Conservation (phyloP, 1,284 basidiomycete genomes). For the Dichomitus squalens region DNA sequence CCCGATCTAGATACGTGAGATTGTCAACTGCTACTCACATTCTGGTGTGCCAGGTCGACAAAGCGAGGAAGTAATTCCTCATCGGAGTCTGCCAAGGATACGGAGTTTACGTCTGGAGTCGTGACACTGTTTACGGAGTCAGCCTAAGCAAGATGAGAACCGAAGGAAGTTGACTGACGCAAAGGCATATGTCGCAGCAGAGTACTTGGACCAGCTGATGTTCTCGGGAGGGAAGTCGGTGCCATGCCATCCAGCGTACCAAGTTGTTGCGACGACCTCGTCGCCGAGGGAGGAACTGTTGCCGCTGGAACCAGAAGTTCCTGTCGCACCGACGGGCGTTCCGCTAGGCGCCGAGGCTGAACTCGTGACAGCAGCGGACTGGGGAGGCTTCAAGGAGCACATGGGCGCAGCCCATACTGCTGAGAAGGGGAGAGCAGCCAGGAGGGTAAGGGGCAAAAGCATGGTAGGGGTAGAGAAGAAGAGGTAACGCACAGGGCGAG, state of each 20-base stretch:
- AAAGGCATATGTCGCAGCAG: conserved; percentile 56
- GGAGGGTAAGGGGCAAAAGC: conserved; percentile 27
- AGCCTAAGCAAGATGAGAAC: background rate
- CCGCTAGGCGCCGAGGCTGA: conserved; percentile 9
- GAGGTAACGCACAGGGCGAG: conserved; percentile 2
- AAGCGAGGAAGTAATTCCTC: conserved; percentile 49
- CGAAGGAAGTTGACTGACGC: conserved; percentile 44
- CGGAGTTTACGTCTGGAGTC: conserved; percentile 43
- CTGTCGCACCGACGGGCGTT: conserved; percentile 5
- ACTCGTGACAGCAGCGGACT: conserved; percentile 10
- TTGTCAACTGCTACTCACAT: no score
- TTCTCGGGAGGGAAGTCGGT: conserved; percentile 42
- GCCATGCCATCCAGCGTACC: conserved; percentile 61
- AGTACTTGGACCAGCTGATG: conserved; percentile 61
- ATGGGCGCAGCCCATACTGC: conserved; percentile 36
- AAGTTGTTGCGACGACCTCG: conserved; percentile 48
- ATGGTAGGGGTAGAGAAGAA: conserved; percentile 19
- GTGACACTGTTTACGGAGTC: conserved; percentile 36
- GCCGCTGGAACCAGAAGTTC: conserved; percentile 4
- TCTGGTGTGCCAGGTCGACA: conserved; percentile 52
- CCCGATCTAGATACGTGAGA: no score
- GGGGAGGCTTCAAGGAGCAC: conserved; percentile 26
- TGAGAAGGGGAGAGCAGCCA: conserved; percentile 25
- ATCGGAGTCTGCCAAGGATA: conserved; percentile 47
- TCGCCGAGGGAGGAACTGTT: conserved; percentile 12